Conservation (phyloP, 345 rosid genomes). For the Sonneratia caseolaris region DNA sequence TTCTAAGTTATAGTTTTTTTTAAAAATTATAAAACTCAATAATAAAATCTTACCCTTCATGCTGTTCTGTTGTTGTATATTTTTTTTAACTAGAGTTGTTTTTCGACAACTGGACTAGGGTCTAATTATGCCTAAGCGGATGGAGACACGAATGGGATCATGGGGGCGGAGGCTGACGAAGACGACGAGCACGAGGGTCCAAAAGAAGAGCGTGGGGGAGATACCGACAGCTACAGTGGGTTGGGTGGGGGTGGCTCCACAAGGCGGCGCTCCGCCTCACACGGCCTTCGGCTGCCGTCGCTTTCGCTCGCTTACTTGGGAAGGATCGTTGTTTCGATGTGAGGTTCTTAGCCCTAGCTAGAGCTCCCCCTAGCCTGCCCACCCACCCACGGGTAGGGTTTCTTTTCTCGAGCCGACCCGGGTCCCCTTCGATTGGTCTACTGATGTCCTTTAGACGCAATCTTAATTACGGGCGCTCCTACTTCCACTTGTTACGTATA, state of each 20-base stretch:
- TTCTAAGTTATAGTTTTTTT: too few species aligned
- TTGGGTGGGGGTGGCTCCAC: conserved; percentile 17
- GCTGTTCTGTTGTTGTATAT: too few species aligned
- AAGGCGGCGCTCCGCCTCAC: conserved; percentile 15
- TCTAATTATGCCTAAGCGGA: background rate
- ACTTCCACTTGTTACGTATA: too few species aligned
- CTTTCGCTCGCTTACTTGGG: background rate
- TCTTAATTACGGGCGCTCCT: too few species aligned
- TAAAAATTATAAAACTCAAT: too few species aligned
- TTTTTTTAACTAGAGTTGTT: background rate
- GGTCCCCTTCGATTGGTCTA: background rate
- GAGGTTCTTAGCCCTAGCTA: background rate
- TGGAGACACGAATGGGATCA: background rate
- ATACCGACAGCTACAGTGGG: background rate
- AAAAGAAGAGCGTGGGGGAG: too few species aligned
- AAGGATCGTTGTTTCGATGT: background rate
- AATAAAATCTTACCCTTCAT: too few species aligned
- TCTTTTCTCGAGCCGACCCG: too few species aligned
- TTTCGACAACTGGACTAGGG: background rate
- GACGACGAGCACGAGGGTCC: too few species aligned
- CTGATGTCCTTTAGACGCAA: too few species aligned
- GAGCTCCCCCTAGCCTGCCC: too few species aligned
- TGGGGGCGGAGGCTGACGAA: too few species aligned
- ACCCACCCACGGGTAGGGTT: background rate
- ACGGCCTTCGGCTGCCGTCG: background rate